phyloP scores from a whole-genome alignment of 2,329 filamentous ascomycete species.

The Trichophyton rubrum region DNA sequence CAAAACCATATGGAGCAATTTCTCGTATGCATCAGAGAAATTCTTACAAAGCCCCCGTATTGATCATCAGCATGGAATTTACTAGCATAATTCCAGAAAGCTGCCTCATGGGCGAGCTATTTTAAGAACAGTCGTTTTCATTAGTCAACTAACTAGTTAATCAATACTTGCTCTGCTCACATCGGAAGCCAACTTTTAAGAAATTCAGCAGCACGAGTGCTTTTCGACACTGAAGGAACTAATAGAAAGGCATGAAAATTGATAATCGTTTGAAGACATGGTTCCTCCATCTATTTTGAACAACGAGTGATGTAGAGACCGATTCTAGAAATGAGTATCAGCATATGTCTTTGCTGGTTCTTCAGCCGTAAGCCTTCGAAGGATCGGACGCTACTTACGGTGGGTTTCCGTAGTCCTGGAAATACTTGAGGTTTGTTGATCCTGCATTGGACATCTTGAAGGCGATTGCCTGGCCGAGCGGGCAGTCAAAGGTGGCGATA shows the following conservation, averaged over 20 bases:
- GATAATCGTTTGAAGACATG: not conserved
- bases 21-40: no score
- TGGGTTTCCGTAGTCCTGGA: constrained; percentile 50
- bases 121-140: not conserved
- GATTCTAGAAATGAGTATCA: constrained; percentile 19
- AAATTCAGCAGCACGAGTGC: not conserved
- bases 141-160: not conserved
- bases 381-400: constrained; percentile 25
- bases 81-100: not conserved
- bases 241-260: not conserved
- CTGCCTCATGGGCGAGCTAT: not conserved
- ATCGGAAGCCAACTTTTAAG: not conserved
- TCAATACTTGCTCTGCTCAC: not conserved
- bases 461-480: constrained; percentile 39
- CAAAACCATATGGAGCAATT: no score
- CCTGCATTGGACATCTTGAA: constrained; percentile 42
- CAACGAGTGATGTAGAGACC: constrained; percentile 31
- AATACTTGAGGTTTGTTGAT: constrained; percentile 45
- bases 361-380: not conserved
- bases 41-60: not conserved
- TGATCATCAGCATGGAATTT: not conserved
- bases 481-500: constrained; percentile 44
- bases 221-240: not conserved
- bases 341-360: not conserved
- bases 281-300: not conserved